phyloP scores from a whole-genome alignment of 768 basidiomycete genomes.

The Amanita molliuscula region DNA sequence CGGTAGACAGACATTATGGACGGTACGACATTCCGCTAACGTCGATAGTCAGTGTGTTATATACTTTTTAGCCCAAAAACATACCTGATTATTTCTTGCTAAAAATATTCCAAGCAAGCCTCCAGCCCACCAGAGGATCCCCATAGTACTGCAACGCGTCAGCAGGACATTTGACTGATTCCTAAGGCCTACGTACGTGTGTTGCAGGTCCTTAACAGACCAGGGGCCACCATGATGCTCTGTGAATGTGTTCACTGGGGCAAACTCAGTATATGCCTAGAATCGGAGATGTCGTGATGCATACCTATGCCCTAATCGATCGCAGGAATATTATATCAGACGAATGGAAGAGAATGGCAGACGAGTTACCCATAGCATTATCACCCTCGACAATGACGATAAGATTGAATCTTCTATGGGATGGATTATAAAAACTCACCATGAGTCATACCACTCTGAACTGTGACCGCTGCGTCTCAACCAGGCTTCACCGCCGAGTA shows the following conservation, averaged over 20 bases:
- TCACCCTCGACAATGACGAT: conserved; percentile 21
- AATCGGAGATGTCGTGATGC: conserved; percentile 10
- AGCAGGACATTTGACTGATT: not conserved
- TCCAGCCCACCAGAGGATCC: conserved; percentile 85
- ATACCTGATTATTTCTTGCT: conserved; percentile 64
- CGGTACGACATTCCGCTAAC: conserved; percentile 70
- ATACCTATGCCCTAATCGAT: conserved; percentile 44
- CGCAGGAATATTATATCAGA: not conserved
- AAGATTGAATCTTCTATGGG: not conserved
- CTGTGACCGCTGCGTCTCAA: conserved; percentile 57
- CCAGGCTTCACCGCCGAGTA: conserved; percentile 74
- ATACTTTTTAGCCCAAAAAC: conserved; percentile 8
- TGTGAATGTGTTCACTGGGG: conserved; percentile 81
- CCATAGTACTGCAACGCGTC: conserved; percentile 43
- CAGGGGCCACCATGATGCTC: conserved; percentile 75
- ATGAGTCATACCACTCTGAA: conserved; percentile 84
- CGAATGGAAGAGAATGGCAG: not conserved
- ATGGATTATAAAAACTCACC: conserved; percentile 27
- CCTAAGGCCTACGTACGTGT: conserved; percentile 53
- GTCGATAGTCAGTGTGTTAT: conserved; percentile 1
- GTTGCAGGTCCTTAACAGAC: conserved; percentile 93
- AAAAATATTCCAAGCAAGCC: conserved; percentile 84
- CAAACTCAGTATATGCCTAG: not conserved
- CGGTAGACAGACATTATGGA: conserved; percentile 52
- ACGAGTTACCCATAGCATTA: conserved; percentile 39